phyloP scores from a whole-genome alignment of 768 basidiomycete species.

The Auriscalpium orientale region DNA sequence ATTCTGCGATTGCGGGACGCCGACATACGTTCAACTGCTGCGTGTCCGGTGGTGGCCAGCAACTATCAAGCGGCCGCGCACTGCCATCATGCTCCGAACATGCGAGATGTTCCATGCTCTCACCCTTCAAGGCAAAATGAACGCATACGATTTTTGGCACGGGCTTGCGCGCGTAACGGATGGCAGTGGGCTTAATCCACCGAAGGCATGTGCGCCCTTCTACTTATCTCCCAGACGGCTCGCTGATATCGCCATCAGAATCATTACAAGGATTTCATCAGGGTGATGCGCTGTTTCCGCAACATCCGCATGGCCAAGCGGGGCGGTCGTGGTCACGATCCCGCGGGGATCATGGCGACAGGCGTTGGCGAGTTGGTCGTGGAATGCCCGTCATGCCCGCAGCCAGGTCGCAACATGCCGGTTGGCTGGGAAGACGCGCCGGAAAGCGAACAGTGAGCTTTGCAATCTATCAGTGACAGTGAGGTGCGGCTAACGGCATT shows the following conservation, averaged over 20 bases:
- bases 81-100: constrained; percentile 10
- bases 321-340: constrained; percentile 15
- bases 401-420: constrained; percentile 15
- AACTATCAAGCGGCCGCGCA: constrained; percentile 5
- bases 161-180: constrained; percentile 7
- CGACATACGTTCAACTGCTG: neutral
- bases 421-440: constrained; percentile 12
- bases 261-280: constrained; percentile 3
- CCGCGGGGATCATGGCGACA: constrained; percentile 7
- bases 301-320: constrained; percentile 18
- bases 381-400: constrained; percentile 20
- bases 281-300: constrained; percentile 12
- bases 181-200: neutral
- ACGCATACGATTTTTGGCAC: constrained; percentile 11
- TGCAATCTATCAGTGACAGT: neutral
- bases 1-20: neutral
- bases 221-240: too few species aligned
- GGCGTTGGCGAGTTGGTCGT: constrained; percentile 11
- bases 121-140: constrained; percentile 9
- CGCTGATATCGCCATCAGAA: too few species aligned
- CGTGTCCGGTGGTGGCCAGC: constrained; percentile 14
- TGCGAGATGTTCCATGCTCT: constrained; percentile 8
- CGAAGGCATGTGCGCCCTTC: neutral
- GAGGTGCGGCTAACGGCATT: neutral
- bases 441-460: constrained; percentile 7